Evolutionary conservation across 1,284 basidiomycete genomes (phyloP), one percentile per base, ranked within the genome.

Genomic region (Leccinum huronense): DNA sequence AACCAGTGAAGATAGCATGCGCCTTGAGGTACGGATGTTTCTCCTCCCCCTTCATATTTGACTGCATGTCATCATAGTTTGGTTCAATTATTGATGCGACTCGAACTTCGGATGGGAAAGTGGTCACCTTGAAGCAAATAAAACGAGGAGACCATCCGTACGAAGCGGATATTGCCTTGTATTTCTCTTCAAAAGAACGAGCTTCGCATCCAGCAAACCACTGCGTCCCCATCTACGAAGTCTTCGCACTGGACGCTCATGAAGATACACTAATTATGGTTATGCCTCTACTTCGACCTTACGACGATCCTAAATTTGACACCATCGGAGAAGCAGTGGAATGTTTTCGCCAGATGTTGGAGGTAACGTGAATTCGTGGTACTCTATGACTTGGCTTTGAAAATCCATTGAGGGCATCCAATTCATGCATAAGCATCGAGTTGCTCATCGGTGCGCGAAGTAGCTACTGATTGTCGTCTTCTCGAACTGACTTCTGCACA

Each of bases 281-380:
- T 1, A 76, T 80, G 75, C 77, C 77, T 4, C 63, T 76, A 1
- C 65, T 79, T 14, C 67, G 71, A 2, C 33, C n/a, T 2, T 78
- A 70, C 53, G 10, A 61, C 8, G 9, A 67, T 3, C 75, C 74
- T 16, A 38, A 16, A 3, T 77, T 79, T 34, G 71, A 72, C 40
- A 75, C 77, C 5, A 34, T 78, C 2, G 77, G 76, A 5, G 78
- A 80, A 65, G 72, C 60, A 0, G 61, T 80, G 3, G 74, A 76
- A 0, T 78, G 74, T 23, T 70, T 78, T 23, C 60, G 69, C 3
- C 79, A 80, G 55, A 63, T 77, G 2, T 76, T 81, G 13, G 74
- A 80, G 70, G 80, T 80, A 58, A 9, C 59, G 10, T 54, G 30
- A 14, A 16, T n/a, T 38, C 1, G 13, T 30, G 23, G 0, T 31